Percentiles rank a stretch among this genome's conserved stretches.
These are phyloP conservation scores for Erysimum cheiranthoides DNA, from an alignment of 345 rosid species.

Conservation along the genomic window DNA sequence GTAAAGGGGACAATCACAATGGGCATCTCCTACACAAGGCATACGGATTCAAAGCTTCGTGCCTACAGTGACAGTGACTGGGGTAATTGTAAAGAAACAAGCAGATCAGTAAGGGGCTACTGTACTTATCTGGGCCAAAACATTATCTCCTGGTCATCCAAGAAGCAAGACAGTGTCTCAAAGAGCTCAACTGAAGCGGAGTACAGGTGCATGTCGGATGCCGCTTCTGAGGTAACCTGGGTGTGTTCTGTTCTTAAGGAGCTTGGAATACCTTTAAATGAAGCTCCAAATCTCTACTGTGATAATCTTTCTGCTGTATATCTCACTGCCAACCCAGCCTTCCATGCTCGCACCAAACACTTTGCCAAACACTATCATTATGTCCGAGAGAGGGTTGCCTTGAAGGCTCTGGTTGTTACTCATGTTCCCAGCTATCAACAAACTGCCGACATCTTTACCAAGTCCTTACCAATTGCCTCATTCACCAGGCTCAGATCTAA, in stretches of 20 bases:
- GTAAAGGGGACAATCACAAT: rapidly evolving
- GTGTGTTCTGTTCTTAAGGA: rapidly evolving
- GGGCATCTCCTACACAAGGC: neutral
- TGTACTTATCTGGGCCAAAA: neutral
- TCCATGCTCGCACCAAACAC: neutral
- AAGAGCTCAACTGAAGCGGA: neutral
- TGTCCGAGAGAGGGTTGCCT: neutral
- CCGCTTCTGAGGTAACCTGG: rapidly evolving
- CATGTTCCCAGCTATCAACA: rapidly evolving
- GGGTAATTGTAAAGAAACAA: neutral
- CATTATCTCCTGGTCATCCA: neutral
- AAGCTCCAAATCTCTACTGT: neutral
- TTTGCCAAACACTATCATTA: neutral
- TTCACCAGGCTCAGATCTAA: too few species aligned
- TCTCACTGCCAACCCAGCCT: rapidly evolving
- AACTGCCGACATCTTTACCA: rapidly evolving
- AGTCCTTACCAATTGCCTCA: rapidly evolving
- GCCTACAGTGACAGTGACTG: neutral
- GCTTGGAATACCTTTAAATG: rapidly evolving
- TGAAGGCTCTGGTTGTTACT: rapidly evolving
- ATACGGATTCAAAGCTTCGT: neutral
- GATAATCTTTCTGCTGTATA: neutral
- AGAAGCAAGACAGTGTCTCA: rapidly evolving
- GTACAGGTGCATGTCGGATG: rapidly evolving
- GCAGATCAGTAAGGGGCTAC: rapidly evolving